These are phyloP conservation scores for Penicillium cosmopolitanum DNA, from an alignment of 495 filamentous ascomycete genomes.

Conservation along the genomic window DNA sequence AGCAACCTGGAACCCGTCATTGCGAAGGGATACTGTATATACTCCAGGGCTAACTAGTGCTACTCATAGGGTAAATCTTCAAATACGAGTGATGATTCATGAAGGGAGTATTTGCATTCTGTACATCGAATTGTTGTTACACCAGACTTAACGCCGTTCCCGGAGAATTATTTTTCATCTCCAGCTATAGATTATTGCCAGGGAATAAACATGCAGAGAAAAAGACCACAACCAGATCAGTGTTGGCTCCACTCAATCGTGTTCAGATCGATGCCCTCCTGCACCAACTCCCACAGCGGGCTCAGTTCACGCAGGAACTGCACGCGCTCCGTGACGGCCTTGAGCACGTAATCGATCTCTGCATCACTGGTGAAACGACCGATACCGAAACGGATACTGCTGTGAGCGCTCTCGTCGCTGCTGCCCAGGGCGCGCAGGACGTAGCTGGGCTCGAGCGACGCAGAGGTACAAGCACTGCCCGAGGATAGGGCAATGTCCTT, in stretches of 20 bases:
- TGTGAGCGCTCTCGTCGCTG: conserved; percentile 96
- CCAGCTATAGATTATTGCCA: conserved; percentile 27
- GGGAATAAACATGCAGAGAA: conserved; percentile 15
- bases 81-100: neutral
- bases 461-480: conserved; percentile 95
- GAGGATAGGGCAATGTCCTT: conserved; percentile 98
- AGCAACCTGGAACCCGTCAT: too few species aligned
- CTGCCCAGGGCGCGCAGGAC: conserved; percentile 91
- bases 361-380: conserved; percentile 93
- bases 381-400: conserved; percentile 96
- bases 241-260: conserved; percentile 97
- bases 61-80: neutral
- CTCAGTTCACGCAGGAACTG: conserved; percentile 92
- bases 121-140: conserved; percentile 36
- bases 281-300: conserved; percentile 96
- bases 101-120: conserved; percentile 34
- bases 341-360: conserved; percentile 97
- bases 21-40: too few species aligned
- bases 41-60: too few species aligned
- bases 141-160: conserved; percentile 39
- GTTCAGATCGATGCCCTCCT: conserved; percentile 93
- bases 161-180: conserved; percentile 25
- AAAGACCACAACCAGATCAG: conserved; percentile 16
- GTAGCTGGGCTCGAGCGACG: conserved; percentile 94
- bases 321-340: conserved; percentile 88